A percentile compares a stretch with the other conserved stretches of the same genome.
These are phyloP conservation scores for Yamadazyma atmosphaerica DNA, from an alignment of 1,139 yeast genomes.

Conservation along the genomic window DNA sequence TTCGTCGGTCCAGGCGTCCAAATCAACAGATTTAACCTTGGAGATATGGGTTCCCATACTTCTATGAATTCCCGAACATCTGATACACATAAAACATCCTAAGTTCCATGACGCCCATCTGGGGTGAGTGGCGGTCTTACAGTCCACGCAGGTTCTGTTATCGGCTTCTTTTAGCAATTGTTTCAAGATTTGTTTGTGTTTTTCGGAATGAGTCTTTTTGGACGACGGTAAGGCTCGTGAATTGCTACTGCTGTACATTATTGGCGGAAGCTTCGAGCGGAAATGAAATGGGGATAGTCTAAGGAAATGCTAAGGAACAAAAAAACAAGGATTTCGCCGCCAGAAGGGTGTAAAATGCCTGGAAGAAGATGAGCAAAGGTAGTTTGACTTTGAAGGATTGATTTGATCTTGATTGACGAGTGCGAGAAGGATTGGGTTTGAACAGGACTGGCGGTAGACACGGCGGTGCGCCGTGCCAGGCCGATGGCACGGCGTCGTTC, in stretches of 20 bases:
- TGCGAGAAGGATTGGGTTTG: too few relatives aligned
- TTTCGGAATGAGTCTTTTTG: constrained; percentile 46
- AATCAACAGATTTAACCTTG: constrained; percentile 83
- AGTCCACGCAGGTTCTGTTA: constrained; percentile 85
- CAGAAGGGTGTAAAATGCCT: too few relatives aligned
- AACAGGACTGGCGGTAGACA: too few relatives aligned
- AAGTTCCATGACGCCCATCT: constrained; percentile 98
- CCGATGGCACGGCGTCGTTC: too few relatives aligned
- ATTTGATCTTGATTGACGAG: too few relatives aligned
- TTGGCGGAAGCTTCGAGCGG: too few relatives aligned
- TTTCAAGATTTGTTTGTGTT: constrained; percentile 68
- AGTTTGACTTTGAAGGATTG: too few relatives aligned
- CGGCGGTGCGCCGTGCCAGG: too few relatives aligned
- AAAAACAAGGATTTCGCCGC: too few relatives aligned
- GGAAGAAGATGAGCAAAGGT: too few relatives aligned
- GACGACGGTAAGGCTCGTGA: constrained; percentile 37
- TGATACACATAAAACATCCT: constrained; percentile 88
- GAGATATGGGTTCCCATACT: constrained; percentile 94
- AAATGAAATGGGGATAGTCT: too few relatives aligned
- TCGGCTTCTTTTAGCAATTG: constrained; percentile 72
- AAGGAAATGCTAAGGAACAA: background rate
- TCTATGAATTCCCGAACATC: constrained; percentile 93
- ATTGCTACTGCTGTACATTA: background rate
- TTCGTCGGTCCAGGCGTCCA: constrained; percentile 96
- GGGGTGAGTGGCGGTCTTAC: constrained; percentile 86